A percentile compares a stretch with the other conserved stretches of the same genome.
Evolutionary conservation across 257 asterid genomes (phyloP).

Genomic region (Solanum chiquidenum): DNA sequence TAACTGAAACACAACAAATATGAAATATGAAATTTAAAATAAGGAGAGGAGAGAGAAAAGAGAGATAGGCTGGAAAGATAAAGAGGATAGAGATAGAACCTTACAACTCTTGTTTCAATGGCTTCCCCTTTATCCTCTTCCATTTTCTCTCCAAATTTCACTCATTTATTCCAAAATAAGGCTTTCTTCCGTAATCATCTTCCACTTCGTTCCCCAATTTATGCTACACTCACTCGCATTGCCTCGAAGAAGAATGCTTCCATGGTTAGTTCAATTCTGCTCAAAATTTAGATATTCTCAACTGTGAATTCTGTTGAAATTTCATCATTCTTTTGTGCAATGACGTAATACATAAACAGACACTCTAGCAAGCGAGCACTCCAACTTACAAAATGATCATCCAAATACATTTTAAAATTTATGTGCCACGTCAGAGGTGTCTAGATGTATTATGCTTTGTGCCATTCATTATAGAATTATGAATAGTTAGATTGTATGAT

Average conservation of each 20-base stretch:
- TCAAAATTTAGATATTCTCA: background rate
- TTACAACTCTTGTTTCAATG: conserved; percentile 33
- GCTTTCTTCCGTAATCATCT: conserved; percentile 4
- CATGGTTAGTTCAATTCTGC: conserved; percentile 28
- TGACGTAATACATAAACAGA: background rate
- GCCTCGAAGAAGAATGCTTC: conserved; percentile 20
- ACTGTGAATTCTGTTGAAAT: background rate
- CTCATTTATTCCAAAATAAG: background rate
- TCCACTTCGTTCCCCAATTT: conserved; percentile 6
- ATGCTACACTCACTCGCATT: conserved; percentile 28
- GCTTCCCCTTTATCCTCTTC: conserved; percentile 45
- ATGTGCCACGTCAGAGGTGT: background rate
- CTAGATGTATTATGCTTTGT: background rate
- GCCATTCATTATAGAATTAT: no score
- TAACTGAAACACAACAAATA: no score
- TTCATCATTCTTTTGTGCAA: background rate
- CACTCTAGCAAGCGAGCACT: background rate
- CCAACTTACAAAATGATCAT: background rate
- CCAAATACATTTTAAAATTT: background rate
- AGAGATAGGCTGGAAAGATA: background rate
- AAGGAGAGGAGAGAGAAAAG: background rate
- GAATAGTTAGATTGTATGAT: background rate
- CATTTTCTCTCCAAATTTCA: conserved; percentile 10
- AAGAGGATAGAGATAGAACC: conserved; percentile 44
- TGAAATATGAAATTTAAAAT: no score